Evolutionary conservation across 345 rosid species (phyloP).

Genomic region (Capsella bursapastoris): DNA sequence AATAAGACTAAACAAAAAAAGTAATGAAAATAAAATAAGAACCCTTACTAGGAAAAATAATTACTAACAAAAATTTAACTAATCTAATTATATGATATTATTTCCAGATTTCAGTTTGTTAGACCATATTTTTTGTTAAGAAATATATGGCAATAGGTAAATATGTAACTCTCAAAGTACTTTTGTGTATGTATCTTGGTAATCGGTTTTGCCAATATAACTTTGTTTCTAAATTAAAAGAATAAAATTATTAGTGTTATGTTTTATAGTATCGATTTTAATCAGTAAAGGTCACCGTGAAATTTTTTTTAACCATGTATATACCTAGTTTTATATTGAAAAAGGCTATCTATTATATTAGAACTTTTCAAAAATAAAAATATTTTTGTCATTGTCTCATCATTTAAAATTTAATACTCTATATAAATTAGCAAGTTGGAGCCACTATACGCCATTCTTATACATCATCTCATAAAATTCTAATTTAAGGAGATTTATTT

Average conservation of each 20-base stretch:
- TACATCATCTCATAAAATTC: constrained; percentile 26
- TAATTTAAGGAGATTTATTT: not conserved
- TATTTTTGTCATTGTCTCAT: constrained; percentile 27
- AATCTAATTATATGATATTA: not conserved
- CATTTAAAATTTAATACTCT: not conserved
- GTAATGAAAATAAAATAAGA: not conserved
- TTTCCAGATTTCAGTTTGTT: not conserved
- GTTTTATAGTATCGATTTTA: not conserved
- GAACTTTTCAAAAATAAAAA: not conserved
- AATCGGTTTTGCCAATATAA: not conserved
- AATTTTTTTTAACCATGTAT: not conserved
- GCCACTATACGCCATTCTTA: constrained; percentile 26
- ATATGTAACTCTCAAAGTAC: no score
- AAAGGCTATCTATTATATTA: constrained; percentile 18
- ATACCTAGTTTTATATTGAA: not conserved
- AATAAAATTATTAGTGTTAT: no score
- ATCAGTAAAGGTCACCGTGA: constrained; percentile 2
- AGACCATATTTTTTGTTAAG: no score
- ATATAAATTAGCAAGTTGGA: constrained; percentile 32
- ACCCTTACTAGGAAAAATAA: not conserved
- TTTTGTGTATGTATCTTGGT: not conserved
- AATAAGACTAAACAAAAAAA: not conserved
- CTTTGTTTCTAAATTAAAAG: not conserved
- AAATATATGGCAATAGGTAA: no score
- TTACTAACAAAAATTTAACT: not conserved